A percentile compares a stretch with the other conserved stretches of the same genome.
These are phyloP conservation scores for Phytophthora brassicae DNA, from an alignment of 352 stramenopile genomes.

Conservation along the genomic window DNA sequence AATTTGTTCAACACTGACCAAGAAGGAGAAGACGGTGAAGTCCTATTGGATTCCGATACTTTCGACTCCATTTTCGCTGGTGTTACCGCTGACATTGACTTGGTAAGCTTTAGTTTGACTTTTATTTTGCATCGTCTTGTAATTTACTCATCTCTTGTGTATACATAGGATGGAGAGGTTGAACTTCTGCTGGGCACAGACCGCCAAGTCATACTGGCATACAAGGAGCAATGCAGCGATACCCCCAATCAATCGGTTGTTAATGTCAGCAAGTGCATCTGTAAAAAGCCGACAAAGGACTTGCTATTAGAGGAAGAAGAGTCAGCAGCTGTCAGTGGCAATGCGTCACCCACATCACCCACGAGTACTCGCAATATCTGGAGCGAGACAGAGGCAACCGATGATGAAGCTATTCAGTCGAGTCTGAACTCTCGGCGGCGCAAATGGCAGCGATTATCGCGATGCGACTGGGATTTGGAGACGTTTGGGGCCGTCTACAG, in stretches of 20 bases:
- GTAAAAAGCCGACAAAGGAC: conserved; percentile 6
- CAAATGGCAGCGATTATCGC: conserved; percentile 41
- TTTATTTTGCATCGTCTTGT: neutral
- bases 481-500: conserved; percentile 75
- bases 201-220: conserved; percentile 55
- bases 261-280: neutral
- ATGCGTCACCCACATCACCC: conserved; percentile 14
- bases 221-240: conserved; percentile 31
- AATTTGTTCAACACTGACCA: conserved; percentile 43
- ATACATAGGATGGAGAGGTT: conserved; percentile 49
- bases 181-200: conserved; percentile 71
- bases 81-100: conserved; percentile 54
- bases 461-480: conserved; percentile 46
- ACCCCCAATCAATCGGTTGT: neutral
- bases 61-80: conserved; percentile 71
- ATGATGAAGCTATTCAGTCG: neutral
- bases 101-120: conserved; percentile 38
- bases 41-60: conserved; percentile 47
- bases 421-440: neutral
- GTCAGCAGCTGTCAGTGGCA: neutral
- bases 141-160: neutral
- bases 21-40: conserved; percentile 14
- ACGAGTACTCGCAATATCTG: conserved; percentile 36
- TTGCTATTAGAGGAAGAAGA: conserved; percentile 1
- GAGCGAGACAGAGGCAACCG: conserved; percentile 17